phyloP scores from a whole-genome alignment of 2,329 filamentous ascomycete species.

The Phyllosticta paracitricarpa region DNA sequence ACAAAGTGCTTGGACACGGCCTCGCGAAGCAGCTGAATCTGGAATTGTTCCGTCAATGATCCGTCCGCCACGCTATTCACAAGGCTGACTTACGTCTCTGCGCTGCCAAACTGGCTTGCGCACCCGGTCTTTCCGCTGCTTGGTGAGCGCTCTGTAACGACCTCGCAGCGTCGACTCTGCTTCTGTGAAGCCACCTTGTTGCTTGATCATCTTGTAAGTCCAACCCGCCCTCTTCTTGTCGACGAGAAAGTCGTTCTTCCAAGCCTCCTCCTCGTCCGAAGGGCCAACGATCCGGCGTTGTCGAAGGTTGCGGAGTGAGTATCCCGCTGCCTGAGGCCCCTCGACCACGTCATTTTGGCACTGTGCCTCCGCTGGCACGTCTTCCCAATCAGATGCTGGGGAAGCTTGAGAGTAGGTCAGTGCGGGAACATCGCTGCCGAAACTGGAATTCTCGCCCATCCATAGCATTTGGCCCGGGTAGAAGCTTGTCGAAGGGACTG shows the following conservation, averaged over 20 bases:
- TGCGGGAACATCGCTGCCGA: not conserved
- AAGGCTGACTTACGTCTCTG: slow-evolving; percentile 49
- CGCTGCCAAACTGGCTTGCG: slow-evolving; percentile 56
- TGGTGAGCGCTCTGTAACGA: slow-evolving; percentile 55
- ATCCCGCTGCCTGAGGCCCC: not conserved
- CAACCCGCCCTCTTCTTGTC: slow-evolving; percentile 45
- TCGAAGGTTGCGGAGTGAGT: not conserved
- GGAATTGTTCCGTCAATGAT: not conserved
- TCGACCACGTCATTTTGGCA: not conserved
- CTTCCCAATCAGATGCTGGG: not conserved
- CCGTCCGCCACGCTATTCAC: not conserved
- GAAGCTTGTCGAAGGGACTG: not conserved
- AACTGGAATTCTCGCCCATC: not conserved
- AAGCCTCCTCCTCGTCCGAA: not conserved
- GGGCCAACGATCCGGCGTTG: not conserved
- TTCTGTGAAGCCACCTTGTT: slow-evolving; percentile 46
- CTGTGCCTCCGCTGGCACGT: not conserved
- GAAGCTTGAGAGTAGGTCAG: slow-evolving; percentile 7
- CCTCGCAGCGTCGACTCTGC: slow-evolving; percentile 66
- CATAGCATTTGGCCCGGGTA: not conserved
- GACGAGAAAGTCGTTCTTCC: slow-evolving; percentile 35
- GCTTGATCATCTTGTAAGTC: slow-evolving; percentile 56
- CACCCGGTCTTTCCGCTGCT: slow-evolving; percentile 50
- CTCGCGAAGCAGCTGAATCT: slow-evolving; percentile 7
- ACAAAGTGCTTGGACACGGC: not conserved